These are phyloP conservation scores for Stephanodiscus triporus DNA, from an alignment of 108 stramenopile genomes.

Conservation along the genomic window DNA sequence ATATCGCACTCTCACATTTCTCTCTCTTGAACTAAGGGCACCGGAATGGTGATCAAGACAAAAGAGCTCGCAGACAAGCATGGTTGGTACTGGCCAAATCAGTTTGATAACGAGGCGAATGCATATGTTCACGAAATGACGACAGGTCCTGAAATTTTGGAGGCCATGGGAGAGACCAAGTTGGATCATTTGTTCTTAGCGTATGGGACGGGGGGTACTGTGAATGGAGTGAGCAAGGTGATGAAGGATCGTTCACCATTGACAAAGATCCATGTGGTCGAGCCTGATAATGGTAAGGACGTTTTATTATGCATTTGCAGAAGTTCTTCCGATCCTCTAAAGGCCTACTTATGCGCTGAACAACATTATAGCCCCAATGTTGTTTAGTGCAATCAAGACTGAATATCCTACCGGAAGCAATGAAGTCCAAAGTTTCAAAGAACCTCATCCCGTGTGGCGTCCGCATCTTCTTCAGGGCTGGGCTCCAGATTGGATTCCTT, in stretches of 20 bases:
- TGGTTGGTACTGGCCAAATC: constrained; percentile 80
- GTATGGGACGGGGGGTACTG: constrained; percentile 46
- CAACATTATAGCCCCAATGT: constrained; percentile 18
- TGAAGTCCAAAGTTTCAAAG: constrained; percentile 8
- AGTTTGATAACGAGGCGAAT: constrained; percentile 90
- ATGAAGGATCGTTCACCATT: constrained; percentile 17
- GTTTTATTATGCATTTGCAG: too few relatives aligned
- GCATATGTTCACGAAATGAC: constrained; percentile 62
- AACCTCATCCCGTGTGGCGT: constrained; percentile 43
- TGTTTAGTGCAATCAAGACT: constrained; percentile 28
- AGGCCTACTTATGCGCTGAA: too few relatives aligned
- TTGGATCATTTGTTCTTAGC: constrained; percentile 37
- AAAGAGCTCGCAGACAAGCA: constrained; percentile 26
- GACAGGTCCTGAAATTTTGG: constrained; percentile 88
- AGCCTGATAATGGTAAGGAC: constrained; percentile 22
- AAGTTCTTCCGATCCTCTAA: too few relatives aligned
- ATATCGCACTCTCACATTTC: constrained; percentile 30
- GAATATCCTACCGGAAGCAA: constrained; percentile 36
- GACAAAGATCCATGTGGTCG: constrained; percentile 41
- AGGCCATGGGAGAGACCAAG: constrained; percentile 57
- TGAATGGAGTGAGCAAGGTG: constrained; percentile 36
- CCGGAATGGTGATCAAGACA: constrained; percentile 5
- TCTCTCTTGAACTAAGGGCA: too few relatives aligned
- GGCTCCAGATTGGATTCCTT: constrained; percentile 73
- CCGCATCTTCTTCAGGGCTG: constrained; percentile 54